Percentiles rank a stretch among this genome's conserved stretches.
Conservation (phyloP, 306 rosid genomes). For the Crataegus laevigata region DNA sequence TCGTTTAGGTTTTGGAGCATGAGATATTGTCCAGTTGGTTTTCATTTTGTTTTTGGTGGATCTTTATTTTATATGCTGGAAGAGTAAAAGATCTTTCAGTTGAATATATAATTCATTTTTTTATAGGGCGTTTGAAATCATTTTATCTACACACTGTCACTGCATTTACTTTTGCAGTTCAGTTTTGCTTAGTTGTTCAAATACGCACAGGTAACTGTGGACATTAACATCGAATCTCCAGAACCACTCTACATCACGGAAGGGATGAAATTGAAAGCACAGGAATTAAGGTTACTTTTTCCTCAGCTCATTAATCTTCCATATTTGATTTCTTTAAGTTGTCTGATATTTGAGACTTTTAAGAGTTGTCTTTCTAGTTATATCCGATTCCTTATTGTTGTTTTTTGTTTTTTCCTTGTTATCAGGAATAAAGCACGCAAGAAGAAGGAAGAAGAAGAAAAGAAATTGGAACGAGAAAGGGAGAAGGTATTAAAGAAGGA, state of each 20-base stretch:
- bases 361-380: neutral
- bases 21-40: neutral
- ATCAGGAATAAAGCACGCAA: constrained; percentile 37
- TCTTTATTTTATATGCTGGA: neutral
- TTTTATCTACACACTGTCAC: neutral
- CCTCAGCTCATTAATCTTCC: neutral
- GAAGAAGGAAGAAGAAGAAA: constrained; percentile 36
- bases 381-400: neutral
- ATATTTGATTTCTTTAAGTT: neutral
- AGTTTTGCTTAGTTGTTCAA: constrained; percentile 1
- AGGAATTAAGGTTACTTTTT: constrained; percentile 42
- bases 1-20: neutral
- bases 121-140: too few relatives aligned
- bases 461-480: constrained; percentile 34
- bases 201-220: constrained; percentile 44
- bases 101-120: neutral
- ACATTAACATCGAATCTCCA: constrained; percentile 45
- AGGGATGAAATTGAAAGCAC: constrained; percentile 51
- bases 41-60: neutral
- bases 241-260: constrained; percentile 55
- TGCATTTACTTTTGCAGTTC: neutral
- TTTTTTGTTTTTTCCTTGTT: neutral
- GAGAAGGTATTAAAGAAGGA: constrained; percentile 47
- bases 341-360: neutral
- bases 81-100: neutral